These are phyloP conservation scores for Tephrocybe rancida DNA, from an alignment of 768 basidiomycete genomes.

Conservation along the genomic window DNA sequence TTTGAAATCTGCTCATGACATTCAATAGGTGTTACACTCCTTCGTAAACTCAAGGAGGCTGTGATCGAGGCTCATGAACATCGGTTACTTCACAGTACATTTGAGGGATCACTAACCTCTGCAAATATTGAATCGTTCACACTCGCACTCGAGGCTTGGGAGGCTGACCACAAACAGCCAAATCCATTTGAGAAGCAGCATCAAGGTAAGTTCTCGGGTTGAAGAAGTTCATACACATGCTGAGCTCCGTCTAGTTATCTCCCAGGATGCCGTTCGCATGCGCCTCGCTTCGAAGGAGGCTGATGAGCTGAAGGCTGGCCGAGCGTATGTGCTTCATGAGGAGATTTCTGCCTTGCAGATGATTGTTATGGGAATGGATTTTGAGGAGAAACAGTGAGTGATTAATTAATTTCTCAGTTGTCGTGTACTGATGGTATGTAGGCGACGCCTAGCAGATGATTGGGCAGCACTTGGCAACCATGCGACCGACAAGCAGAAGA, in stretches of 20 bases:
- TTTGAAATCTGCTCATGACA: background rate
- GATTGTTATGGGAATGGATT: slow-evolving; percentile 15
- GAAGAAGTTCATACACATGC: background rate
- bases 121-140: background rate
- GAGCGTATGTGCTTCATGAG: background rate
- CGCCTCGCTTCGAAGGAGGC: slow-evolving; percentile 16
- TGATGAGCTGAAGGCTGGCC: background rate
- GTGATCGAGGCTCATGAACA: slow-evolving; percentile 1
- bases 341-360: slow-evolving; percentile 5
- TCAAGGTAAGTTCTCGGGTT: slow-evolving; percentile 3
- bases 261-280: slow-evolving; percentile 12
- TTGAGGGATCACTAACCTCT: background rate
- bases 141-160: background rate
- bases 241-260: slow-evolving; percentile 6
- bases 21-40: background rate
- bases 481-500: slow-evolving; percentile 10
- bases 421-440: background rate
- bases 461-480: background rate
- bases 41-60: slow-evolving; percentile 7
- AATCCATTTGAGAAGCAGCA: slow-evolving; percentile 6
- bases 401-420: background rate
- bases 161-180: background rate
- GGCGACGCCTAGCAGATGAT: background rate
- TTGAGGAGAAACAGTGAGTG: slow-evolving; percentile 21
- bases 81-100: background rate